phyloP scores from a whole-genome alignment of 257 asterid genomes.

The Eustoma russellianum region DNA sequence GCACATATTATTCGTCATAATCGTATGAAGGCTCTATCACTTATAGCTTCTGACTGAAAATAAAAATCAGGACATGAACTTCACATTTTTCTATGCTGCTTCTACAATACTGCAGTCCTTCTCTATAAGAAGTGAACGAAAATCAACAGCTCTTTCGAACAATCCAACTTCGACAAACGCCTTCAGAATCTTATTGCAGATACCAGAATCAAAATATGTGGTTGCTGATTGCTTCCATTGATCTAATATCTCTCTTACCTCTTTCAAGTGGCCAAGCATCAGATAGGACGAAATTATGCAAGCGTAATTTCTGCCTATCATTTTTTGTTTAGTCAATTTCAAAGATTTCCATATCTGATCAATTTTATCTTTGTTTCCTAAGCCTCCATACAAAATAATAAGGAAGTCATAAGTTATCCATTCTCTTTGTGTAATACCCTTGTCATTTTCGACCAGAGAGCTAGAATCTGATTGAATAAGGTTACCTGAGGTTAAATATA shows the following conservation, averaged over 20 bases:
- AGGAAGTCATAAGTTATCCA: constrained; percentile 82
- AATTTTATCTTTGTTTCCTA: constrained; percentile 64
- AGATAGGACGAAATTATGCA: constrained; percentile 64
- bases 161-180: constrained; percentile 50
- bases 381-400: constrained; percentile 56
- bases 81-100: constrained; percentile 16
- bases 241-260: constrained; percentile 54
- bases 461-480: constrained; percentile 38
- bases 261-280: constrained; percentile 65
- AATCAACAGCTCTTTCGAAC: constrained; percentile 34
- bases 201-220: constrained; percentile 38
- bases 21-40: background rate
- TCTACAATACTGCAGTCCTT: constrained; percentile 32
- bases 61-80: background rate
- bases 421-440: constrained; percentile 66
- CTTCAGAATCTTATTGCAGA: constrained; percentile 42
- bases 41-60: background rate
- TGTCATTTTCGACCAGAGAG: constrained; percentile 57
- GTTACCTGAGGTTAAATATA: constrained; percentile 49
- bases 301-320: constrained; percentile 59
- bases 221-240: constrained; percentile 78
- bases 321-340: constrained; percentile 63
- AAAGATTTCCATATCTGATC: constrained; percentile 78
- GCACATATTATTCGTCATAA: too few relatives aligned
- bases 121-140: constrained; percentile 34